Evolutionary conservation across 495 filamentous ascomycete genomes (phyloP).

Genomic region (Filosporella fistucella): DNA sequence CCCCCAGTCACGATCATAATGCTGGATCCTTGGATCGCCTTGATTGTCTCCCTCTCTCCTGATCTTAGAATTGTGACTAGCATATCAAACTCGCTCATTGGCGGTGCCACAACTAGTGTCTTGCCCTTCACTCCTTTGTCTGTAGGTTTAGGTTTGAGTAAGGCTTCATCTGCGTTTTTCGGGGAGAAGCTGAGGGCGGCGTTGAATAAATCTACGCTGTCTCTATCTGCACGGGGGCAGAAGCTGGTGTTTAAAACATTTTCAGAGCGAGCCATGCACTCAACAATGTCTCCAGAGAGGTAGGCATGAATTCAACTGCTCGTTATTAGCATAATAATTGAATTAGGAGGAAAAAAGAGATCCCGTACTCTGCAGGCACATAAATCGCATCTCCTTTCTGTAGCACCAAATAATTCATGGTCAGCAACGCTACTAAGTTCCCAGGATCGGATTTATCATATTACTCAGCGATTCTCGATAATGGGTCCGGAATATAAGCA

Average conservation of each 20-base stretch:
- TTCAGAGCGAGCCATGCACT: constrained; percentile 81
- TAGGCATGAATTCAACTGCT: constrained; percentile 69
- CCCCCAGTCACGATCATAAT: constrained; percentile 64
- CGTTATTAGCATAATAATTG: not conserved
- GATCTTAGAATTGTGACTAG: constrained; percentile 51
- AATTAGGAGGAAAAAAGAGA: not conserved
- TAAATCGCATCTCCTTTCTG: constrained; percentile 63
- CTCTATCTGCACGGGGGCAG: constrained; percentile 59
- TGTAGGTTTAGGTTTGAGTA: constrained; percentile 42
- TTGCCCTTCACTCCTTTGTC: constrained; percentile 51
- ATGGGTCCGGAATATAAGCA: constrained; percentile 55
- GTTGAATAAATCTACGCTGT: constrained; percentile 59
- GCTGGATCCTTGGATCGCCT: constrained; percentile 55
- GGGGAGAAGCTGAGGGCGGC: constrained; percentile 57
- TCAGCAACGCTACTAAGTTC: constrained; percentile 59
- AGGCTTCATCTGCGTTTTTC: constrained; percentile 48
- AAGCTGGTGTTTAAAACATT: constrained; percentile 76
- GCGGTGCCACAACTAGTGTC: constrained; percentile 60
- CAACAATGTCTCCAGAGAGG: constrained; percentile 72
- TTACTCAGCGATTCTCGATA: constrained; percentile 61
- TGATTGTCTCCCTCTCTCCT: constrained; percentile 55
- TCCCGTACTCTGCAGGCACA: constrained; percentile 63
- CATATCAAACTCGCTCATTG: constrained; percentile 70
- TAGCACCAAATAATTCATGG: constrained; percentile 72
- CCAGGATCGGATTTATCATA: constrained; percentile 57